Base-by-base conservation (phyloP, 2,329 filamentous ascomycete species). In the Aspergillus proliferans region DNA sequence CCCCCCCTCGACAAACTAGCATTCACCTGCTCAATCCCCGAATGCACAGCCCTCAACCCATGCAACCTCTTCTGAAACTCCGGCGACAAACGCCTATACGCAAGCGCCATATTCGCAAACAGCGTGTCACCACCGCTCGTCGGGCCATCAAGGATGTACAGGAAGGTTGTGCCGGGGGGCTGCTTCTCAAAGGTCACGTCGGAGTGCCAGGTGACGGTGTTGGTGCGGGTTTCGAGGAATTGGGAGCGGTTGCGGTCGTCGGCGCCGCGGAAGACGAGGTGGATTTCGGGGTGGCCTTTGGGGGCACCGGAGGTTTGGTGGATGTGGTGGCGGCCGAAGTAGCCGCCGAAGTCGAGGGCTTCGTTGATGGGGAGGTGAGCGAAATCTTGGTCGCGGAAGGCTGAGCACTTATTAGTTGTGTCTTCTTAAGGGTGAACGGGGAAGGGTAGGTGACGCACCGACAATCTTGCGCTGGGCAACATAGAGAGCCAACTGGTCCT, bases 161-260 rank as follows among this genome's bases (percentile, higher is more conserved):
- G 71, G 70, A 95, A 94, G 0, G 91, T 95, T 0, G 89, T 95
- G 26, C 89, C 88, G 0, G 91, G 89, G 1, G 91, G 89, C 71
- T 96, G 90, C 57, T 81, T 74, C 73, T 95, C 91, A 64, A 94
- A 95, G 0, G 86, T 87, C 1, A 95, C 85, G 58, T 95, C 90
- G 0, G 84, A 87, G 71, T 95, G 90, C 89, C 89, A 95, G 6
- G 88, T 88, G 1, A 94, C 83, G 1, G 85, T 87, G 69, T 85
- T 92, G 3, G 87, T 91, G 19, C 86, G 80, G 43, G 81, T 80
- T 47, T 78, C 71, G 56, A 89, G 84, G 68, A 86, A 87, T 44
- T 79, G 74, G 18, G 79, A 71, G 18, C 76, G 78, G 2, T 75
- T 78, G 6, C 77, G 81, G 58, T 87, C 84, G 51, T 81, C 73